Evolutionary conservation across 768 basidiomycete species (phyloP), one percentile per base, ranked within the genome.

Genomic region (Russula olivacea): DNA sequence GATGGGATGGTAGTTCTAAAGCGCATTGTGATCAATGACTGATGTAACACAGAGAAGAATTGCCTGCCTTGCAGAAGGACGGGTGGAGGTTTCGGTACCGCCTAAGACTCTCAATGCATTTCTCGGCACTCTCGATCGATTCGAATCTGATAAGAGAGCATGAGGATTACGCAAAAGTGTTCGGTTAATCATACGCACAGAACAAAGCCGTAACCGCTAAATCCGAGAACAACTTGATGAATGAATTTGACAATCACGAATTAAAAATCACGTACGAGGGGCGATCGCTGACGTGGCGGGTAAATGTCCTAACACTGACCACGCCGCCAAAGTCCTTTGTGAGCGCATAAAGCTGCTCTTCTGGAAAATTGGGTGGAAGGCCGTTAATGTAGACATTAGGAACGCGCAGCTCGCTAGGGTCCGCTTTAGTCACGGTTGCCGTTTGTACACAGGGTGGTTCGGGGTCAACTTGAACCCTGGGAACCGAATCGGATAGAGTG

Each of bases 351-450:
- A 93, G 78, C 64, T 90, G 82, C 63, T 90, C 89, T 69, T 92
- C 91, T 0, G 89, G 85, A 69, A 83, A 92, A 74, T 91, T 84
- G 5, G 90, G 87, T 2, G 89, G 90, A 17, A 93, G 80, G 14
- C 91, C 91, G 69, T 93, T 93, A 75, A 93, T 91, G 71, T 93
- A 93, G 0, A 93, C 87, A 68, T 93, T 93, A 0, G 91, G 88
- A 1, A 88, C 84, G 25, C 68, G 70, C 17, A 14, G 36, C 23
- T 64, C 59, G 41, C 30, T 28, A 34, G 52, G 53, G 43, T 66
- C 66, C 23, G 47, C 52, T 45, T 65, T 66, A 53, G 57, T 53
- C 2, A 32, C 32, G 23, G 52, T 41, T 21, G 64, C 38, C 38
- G 38, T 40, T 40, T 40, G 34, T 19, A 30, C 25, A 43, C 32